These are phyloP conservation scores for Diplodia mutila DNA, from an alignment of 2,329 filamentous ascomycete genomes.

Conservation along the genomic window DNA sequence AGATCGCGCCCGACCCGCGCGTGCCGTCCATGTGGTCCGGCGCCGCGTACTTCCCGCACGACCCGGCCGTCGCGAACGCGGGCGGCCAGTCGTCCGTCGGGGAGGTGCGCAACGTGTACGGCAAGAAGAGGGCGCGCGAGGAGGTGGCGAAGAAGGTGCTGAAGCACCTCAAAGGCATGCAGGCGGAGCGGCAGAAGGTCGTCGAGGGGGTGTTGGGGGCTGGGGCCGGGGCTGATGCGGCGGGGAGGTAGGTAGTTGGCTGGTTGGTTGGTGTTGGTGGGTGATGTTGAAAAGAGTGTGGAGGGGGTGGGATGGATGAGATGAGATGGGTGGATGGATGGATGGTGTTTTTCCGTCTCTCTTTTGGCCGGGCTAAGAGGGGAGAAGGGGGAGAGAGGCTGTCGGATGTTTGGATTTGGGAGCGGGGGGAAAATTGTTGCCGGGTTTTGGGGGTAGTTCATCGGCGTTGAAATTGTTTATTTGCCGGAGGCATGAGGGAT, in stretches of 20 bases:
- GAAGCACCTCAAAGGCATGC: slow-evolving; percentile 44
- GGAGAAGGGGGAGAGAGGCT: neutral
- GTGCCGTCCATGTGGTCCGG: slow-evolving; percentile 41
- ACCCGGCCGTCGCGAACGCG: slow-evolving; percentile 1
- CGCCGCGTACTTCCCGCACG: slow-evolving; percentile 39
- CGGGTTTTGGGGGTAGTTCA: neutral
- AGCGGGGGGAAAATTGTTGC: neutral
- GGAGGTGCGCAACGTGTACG: slow-evolving; percentile 48
- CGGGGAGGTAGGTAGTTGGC: neutral
- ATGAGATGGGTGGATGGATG: no score
- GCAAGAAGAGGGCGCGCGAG: slow-evolving; percentile 56
- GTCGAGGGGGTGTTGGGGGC: slow-evolving; percentile 28
- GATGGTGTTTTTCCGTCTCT: neutral
- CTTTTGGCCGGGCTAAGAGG: neutral
- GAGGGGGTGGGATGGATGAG: neutral
- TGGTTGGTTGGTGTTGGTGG: no score
- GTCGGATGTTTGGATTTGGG: neutral
- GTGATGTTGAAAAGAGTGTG: no score
- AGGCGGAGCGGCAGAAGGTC: slow-evolving; percentile 30
- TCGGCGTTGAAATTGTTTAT: neutral
- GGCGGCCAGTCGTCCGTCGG: slow-evolving; percentile 45
- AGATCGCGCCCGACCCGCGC: slow-evolving; percentile 7
- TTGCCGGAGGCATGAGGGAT: neutral
- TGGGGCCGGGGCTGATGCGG: neutral
- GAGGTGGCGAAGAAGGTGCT: slow-evolving; percentile 50